These are phyloP conservation scores for Jimgerdemannia lactiflua DNA, from an alignment of 192 early-diverging fungal species.

Conservation along the genomic window DNA sequence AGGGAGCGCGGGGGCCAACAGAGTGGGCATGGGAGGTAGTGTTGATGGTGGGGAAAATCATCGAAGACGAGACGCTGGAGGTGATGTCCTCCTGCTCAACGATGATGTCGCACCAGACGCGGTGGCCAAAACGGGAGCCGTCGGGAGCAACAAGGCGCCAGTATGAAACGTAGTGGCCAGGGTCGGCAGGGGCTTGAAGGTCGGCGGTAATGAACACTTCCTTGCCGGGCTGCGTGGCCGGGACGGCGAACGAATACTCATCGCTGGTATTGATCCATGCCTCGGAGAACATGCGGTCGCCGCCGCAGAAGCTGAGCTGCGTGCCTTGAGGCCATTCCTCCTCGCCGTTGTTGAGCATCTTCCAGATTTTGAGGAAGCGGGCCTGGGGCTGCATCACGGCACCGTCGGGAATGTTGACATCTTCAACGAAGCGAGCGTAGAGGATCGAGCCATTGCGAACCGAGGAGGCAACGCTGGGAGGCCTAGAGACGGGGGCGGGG, in stretches of 20 bases:
- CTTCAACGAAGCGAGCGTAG: slow-evolving; percentile 55
- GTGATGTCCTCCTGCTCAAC: slow-evolving; percentile 37
- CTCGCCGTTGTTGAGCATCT: slow-evolving; percentile 57
- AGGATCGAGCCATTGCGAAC: not conserved
- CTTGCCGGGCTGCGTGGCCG: slow-evolving; percentile 47
- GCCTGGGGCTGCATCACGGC: slow-evolving; percentile 49
- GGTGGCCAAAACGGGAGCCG: slow-evolving; percentile 63
- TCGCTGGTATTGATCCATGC: slow-evolving; percentile 19
- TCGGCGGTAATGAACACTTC: slow-evolving; percentile 59
- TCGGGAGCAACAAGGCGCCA: slow-evolving; percentile 58
- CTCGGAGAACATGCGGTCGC: slow-evolving; percentile 47
- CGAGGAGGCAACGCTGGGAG: not conserved
- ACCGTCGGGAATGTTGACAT: slow-evolving; percentile 65
- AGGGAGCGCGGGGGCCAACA: not conserved
- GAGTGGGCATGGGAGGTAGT: not conserved
- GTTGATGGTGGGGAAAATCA: slow-evolving; percentile 1
- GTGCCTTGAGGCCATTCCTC: slow-evolving; percentile 59
- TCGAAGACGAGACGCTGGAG: not conserved
- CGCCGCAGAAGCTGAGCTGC: slow-evolving; percentile 51
- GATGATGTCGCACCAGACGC: slow-evolving; percentile 61
- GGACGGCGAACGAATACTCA: slow-evolving; percentile 32
- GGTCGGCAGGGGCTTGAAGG: slow-evolving; percentile 54
- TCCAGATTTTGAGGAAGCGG: slow-evolving; percentile 72
- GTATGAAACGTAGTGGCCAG: slow-evolving; percentile 59
- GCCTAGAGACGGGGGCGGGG: not conserved